Evolutionary conservation across 306 rosid genomes (phyloP), one percentile per base, ranked within the genome.

Genomic region (barrel medic (Medicago truncatula)): DNA sequence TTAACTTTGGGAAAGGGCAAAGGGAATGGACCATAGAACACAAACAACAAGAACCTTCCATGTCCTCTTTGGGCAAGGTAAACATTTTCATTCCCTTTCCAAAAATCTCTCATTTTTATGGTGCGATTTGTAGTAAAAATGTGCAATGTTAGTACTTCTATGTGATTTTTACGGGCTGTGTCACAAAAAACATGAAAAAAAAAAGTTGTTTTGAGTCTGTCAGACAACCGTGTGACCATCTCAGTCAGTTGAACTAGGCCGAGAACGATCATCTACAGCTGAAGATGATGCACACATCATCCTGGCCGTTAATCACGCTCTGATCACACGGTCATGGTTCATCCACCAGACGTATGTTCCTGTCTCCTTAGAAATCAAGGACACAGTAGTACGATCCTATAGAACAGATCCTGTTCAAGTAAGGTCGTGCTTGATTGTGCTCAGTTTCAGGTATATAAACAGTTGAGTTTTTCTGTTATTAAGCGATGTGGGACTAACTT

Each of bases 281-380:
- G 0, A 0, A 3, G 9, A 13, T 39, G 20, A 7, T 0, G 1
- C 4, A 0, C 6, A 5, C 0, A 0, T 13, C 9, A 43, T 1
- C 46, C 0, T 7, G 2, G 2, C 73, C 56, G 9, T 66, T 74
- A 65, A 39, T 76, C 80, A 65, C 73, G 80, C 80, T 76, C 73
- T 52, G 36, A 65, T 66, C 74, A 39, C 46, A 39, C 67, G 34
- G 57, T 40, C 74, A 9, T 39, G 2, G 0, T 14, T 76, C 80
- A 65, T 76, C 73, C 13, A 65, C 80, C 74, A 76, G 80, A 41
- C 75, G 0, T 6, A 0, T 31, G 67, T 76, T 78, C 64, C 65
- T 36, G 79, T 75, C 65, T 50, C 72, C 79, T 63, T 36, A 8
- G 64, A 75, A 75, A 13, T 63, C 53, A 34, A 49, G 79, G 56